Evolutionary conservation across 257 asterid genomes (phyloP), one percentile per base, ranked within the genome.

Genomic region (Solanum paucissectum): DNA sequence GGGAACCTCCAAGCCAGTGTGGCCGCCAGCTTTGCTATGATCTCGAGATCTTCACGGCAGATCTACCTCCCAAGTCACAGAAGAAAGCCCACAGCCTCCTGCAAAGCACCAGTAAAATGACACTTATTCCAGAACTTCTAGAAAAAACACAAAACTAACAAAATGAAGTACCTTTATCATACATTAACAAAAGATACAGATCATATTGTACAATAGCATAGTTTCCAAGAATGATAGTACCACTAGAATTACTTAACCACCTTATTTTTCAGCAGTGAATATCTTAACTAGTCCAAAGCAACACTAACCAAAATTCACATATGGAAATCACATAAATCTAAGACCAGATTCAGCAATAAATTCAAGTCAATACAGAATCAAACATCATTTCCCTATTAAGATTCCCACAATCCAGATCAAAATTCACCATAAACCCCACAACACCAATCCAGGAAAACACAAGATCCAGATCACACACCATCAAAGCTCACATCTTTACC

Each of bases 1-100:
- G 98, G 88, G 88, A 88, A 91, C 92, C 98, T 94, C 98, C 98
- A 93, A 86, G 92, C 92, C 88, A 97, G 85, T 83, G 98, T 88
- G 1, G 99, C 91, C 91, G 99, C 98, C 99, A 97, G 92, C 89
- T 91, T 93, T 84, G 89, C 93, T 87, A 92, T 84, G 89, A 90
- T 91, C 85, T 74, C 38, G 72, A 91, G 88, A 89, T 91, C 93
- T 90, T 84, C 94, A 86, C 90, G 86, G 88, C 96, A 90, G 97
- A 95, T 94, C 96, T 87, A 88, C 88, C 83, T 83, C 87, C 92
- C 92, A 86, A 85, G 38, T 32, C 86, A 86, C 92, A 89, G 89
- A 72, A 93, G 87, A 88, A 87, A 79, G 89, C 92, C 79, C 90
- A 83, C 95, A 87, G 92, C 88, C 84, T 86, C 94, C 93, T 87